Percentiles rank a stretch among this genome's conserved stretches.
Conservation (phyloP, 805 yeast genomes). For the Metschnikowia koreensis region DNA sequence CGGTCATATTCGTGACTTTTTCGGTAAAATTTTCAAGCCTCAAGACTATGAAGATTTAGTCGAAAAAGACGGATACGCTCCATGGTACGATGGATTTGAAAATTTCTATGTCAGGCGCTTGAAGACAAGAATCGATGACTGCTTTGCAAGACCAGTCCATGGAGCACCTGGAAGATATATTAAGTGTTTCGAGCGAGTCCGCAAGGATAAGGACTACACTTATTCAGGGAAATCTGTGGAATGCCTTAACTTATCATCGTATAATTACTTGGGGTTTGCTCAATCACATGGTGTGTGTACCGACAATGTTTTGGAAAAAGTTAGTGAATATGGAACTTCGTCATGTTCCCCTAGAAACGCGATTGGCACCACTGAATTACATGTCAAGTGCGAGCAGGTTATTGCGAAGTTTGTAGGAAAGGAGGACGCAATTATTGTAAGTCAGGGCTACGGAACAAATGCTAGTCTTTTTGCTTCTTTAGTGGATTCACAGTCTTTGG, state of each 20-base stretch:
- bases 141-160: conserved; percentile 93
- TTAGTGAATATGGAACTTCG: conserved; percentile 72
- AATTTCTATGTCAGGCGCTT: conserved; percentile 89
- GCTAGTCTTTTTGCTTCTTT: conserved; percentile 81
- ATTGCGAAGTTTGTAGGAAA: conserved; percentile 88
- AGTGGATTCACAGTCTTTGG: conserved; percentile 83
- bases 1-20: conserved; percentile 88
- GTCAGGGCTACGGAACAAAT: conserved; percentile 96
- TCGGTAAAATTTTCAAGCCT: conserved; percentile 73
- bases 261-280: conserved; percentile 95
- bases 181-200: conserved; percentile 72
- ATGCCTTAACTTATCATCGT: conserved; percentile 83
- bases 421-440: conserved; percentile 80
- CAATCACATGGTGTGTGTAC: conserved; percentile 93
- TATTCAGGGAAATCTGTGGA: conserved; percentile 75
- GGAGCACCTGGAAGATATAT: conserved; percentile 96
- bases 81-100: conserved; percentile 93
- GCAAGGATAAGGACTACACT: conserved; percentile 63
- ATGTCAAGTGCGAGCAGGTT: conserved; percentile 66
- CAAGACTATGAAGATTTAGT: conserved; percentile 62
- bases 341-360: conserved; percentile 73
- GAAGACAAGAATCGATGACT: conserved; percentile 87
- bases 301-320: conserved; percentile 61
- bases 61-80: conserved; percentile 88
- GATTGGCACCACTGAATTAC: conserved; percentile 77